These are phyloP conservation scores for Emericellopsis cladophorae DNA, from an alignment of 2,329 filamentous ascomycete genomes.

Conservation along the genomic window DNA sequence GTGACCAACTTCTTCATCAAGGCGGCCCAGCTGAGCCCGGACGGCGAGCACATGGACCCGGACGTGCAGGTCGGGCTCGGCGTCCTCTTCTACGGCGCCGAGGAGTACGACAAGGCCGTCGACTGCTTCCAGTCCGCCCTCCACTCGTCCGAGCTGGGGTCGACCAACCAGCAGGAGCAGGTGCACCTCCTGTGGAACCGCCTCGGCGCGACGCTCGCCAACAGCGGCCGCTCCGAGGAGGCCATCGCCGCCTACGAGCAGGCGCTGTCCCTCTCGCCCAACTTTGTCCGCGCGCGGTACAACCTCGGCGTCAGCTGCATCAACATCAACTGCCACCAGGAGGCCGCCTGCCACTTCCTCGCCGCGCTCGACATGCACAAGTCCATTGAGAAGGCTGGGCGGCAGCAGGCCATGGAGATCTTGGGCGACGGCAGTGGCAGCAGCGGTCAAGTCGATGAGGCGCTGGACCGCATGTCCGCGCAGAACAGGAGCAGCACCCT, in stretches of 20 bases:
- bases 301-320: constrained; percentile 95
- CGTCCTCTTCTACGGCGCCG: constrained; percentile 92
- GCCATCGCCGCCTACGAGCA: constrained; percentile 95
- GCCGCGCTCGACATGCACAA: constrained; percentile 93
- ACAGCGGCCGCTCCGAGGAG: constrained; percentile 86
- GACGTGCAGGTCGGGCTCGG: constrained; percentile 96
- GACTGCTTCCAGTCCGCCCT: constrained; percentile 95
- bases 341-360: constrained; percentile 86
- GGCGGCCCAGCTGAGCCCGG: constrained; percentile 82
- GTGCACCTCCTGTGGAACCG: constrained; percentile 95
- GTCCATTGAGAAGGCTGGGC: constrained; percentile 73
- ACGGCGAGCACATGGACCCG: constrained; percentile 92
- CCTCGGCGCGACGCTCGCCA: constrained; percentile 88
- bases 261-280: constrained; percentile 77
- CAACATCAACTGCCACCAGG: constrained; percentile 89
- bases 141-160: constrained; percentile 71
- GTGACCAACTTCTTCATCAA: constrained; percentile 85
- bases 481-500: constrained; percentile 96
- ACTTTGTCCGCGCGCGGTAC: constrained; percentile 94
- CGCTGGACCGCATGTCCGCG: constrained; percentile 75
- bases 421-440: constrained; percentile 38
- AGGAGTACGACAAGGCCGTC: constrained; percentile 96
- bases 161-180: constrained; percentile 73
- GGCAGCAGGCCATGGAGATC: constrained; percentile 73
- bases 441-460: constrained; percentile 46